Percentiles rank a stretch among this genome's conserved stretches.
phyloP scores from a whole-genome alignment of 306 rosid genomes.

The Cucurbita maxima region DNA sequence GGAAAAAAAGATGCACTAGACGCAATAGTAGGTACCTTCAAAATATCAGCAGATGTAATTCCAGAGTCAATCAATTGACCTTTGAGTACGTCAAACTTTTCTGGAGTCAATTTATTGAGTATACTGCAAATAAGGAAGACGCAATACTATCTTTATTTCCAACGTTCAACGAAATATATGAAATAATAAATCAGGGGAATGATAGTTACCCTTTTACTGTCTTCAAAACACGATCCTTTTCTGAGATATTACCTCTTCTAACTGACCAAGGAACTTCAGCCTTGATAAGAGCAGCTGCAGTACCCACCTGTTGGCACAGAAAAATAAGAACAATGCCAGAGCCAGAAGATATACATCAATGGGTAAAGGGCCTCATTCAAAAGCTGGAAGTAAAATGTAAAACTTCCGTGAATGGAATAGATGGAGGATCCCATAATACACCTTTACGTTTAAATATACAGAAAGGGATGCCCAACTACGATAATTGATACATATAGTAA shows the following conservation, averaged over 20 bases:
- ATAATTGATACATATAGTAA: neutral
- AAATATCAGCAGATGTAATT: constrained; percentile 19
- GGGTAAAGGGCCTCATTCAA: neutral
- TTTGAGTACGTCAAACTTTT: constrained; percentile 27
- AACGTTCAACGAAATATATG: neutral
- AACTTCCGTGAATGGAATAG: neutral
- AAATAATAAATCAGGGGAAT: neutral
- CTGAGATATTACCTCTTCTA: constrained; percentile 24
- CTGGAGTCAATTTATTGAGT: constrained; percentile 34
- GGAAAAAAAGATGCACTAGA: neutral
- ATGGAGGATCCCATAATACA: neutral
- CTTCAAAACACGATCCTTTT: constrained; percentile 27
- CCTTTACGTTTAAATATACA: neutral
- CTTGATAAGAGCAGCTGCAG: constrained; percentile 18
- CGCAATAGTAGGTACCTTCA: constrained; percentile 13
- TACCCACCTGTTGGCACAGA: constrained; percentile 12
- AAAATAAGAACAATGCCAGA: neutral
- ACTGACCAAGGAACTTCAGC: constrained; percentile 33
- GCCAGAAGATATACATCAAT: neutral
- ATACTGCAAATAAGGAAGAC: constrained; percentile 14
- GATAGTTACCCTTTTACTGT: constrained; percentile 25
- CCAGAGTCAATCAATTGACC: constrained; percentile 32
- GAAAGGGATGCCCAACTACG: neutral
- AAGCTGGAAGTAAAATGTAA: neutral
- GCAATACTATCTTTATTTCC: neutral